phyloP scores from a whole-genome alignment of 1,284 basidiomycete species.

The Volvariella surrecta region DNA sequence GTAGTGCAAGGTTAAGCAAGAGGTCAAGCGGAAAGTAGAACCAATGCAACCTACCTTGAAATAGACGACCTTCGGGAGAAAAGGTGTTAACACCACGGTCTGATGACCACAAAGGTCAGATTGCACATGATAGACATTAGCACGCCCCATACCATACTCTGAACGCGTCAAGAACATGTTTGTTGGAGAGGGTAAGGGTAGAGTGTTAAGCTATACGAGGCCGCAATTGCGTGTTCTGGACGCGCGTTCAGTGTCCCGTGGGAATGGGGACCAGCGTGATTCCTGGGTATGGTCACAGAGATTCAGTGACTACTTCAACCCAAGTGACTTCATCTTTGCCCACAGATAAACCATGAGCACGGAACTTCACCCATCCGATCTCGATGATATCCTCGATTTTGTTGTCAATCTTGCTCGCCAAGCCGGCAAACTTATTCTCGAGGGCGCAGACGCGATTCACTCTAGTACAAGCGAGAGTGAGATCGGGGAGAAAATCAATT shows the following conservation, averaged over 20 bases:
- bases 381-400: conserved; percentile 85
- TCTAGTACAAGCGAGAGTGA: conserved; percentile 65
- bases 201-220: conserved; percentile 15
- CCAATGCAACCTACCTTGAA: conserved; percentile 57
- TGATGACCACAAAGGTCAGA: conserved; percentile 19
- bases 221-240: conserved; percentile 23
- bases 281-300: too few relatives aligned
- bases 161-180: conserved; percentile 89
- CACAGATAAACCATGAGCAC: conserved; percentile 76
- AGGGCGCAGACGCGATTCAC: conserved; percentile 65
- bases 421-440: conserved; percentile 80
- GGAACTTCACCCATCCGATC: conserved; percentile 64
- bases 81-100: conserved; percentile 99
- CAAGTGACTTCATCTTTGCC: too few relatives aligned
- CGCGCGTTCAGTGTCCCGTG: conserved; percentile 35
- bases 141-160: conserved; percentile 87
- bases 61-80: conserved; percentile 93
- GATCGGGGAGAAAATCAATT: too few relatives aligned
- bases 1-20: conserved; percentile 7
- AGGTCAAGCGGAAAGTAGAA: conserved; percentile 9
- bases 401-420: conserved; percentile 97
- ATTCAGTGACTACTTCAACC: too few relatives aligned
- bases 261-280: too few relatives aligned
- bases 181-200: conserved; percentile 11
- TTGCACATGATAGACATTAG: conserved; percentile 11